phyloP scores from a whole-genome alignment of 2,329 filamentous ascomycete species.

The Diaporthe ampelina region DNA sequence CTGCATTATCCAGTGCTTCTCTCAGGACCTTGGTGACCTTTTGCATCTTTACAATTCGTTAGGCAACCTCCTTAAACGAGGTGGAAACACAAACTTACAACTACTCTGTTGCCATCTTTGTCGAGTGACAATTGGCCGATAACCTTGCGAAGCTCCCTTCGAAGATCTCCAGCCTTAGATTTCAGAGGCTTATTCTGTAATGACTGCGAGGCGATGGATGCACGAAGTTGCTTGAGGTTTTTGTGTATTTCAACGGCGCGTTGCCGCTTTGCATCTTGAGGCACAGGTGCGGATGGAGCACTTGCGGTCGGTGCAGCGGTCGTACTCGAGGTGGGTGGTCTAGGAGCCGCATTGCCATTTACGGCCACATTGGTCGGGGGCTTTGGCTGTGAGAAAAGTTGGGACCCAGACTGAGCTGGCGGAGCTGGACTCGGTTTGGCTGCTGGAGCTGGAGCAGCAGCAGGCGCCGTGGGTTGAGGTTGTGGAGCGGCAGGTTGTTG shows the following conservation, averaged over 20 bases:
- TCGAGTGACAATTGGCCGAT: constrained; percentile 76
- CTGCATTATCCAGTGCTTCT: constrained; percentile 62
- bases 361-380: background rate
- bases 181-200: constrained; percentile 72
- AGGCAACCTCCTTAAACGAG: constrained; percentile 38
- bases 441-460: constrained; percentile 27
- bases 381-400: background rate
- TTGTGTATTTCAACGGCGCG: constrained; percentile 73
- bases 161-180: constrained; percentile 77
- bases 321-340: constrained; percentile 15
- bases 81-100: constrained; percentile 1
- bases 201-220: constrained; percentile 63
- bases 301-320: background rate
- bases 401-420: background rate
- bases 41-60: constrained; percentile 52
- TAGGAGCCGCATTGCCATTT: constrained; percentile 33
- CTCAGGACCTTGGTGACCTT: constrained; percentile 66
- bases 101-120: constrained; percentile 63
- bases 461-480: constrained; percentile 26
- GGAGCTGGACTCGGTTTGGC: background rate
- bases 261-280: constrained; percentile 49
- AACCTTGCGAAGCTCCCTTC: constrained; percentile 77
- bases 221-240: constrained; percentile 72
- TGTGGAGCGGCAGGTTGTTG: constrained; percentile 32
- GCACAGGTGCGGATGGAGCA: constrained; percentile 22